Evolutionary conservation across 148 eudicot genomes (phyloP), one percentile per base, ranked within the genome.

Genomic region (Persicaria maculosa): DNA sequence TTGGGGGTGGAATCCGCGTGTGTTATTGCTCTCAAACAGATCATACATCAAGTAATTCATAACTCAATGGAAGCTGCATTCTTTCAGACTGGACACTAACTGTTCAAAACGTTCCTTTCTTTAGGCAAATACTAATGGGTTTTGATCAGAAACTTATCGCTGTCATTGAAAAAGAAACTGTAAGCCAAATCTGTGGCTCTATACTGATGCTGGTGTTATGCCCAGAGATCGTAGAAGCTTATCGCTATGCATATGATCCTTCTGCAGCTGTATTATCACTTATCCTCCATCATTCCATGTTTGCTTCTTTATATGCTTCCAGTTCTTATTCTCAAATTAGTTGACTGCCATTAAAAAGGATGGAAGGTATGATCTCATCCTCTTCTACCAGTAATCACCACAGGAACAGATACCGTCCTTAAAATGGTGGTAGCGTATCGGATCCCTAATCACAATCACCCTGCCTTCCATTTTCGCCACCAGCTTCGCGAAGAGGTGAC

Each of bases 381-480:
- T 22, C 40, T 58, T 40, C 68, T 84, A 84, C 84, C 87, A 84
- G 70, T 84, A 81, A 79, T 84, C 87, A 8, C 81, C 80, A 58
- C 87, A 84, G 5, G 87, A 84, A 71, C 87, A 84, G 11, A 54
- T 22, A 17, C 87, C 84, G 52, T 81, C 74, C 44, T 69, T 81
- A 50, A 85, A 85, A 80, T 82, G 88, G 79, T 85, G 85, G 76
- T 85, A 85, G 10, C 85, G 72, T 11, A 84, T 81, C 31, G 76
- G 87, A 61, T 84, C 87, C 77, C 87, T 77, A 12, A 79, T 81
- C 75, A 84, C 82, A 72, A 81, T 79, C 9, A 22, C 68, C 19
- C 84, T 77, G n/a, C 75, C 73, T 78, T 79, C 84, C 74, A 71
- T 44, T 54, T 81, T 74, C 8, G 84, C 72, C 50, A 84, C 84